Evolutionary conservation across 352 stramenopile species (phyloP), one percentile per base, ranked within the genome.

Genomic region (Elongisporangium prolatum): DNA sequence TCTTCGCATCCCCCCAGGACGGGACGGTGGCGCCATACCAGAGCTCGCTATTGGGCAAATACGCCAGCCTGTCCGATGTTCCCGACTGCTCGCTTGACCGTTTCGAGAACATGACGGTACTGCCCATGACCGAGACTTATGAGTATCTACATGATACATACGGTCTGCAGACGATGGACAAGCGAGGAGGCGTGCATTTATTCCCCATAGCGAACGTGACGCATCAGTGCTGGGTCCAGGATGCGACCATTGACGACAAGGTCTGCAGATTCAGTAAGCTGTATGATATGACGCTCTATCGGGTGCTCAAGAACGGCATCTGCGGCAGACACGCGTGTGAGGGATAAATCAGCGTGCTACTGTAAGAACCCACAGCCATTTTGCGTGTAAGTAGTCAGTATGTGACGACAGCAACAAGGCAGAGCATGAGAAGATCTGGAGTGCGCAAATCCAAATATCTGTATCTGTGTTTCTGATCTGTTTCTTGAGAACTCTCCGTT

Each of bases 21-120:
- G 64, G 69, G 14, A 49, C 67, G 37, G 66, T 82, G 40, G 67
- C 72, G 49, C 72, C 72, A 44, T 85, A 68, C 70, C 65, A 82
- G 59, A 66, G 53, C 22, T 71, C 56, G 49, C 63, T 80, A 21
- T 60, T 80, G 25, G 72, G 72, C 6, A 64, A 64, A 52, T 85
- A 82, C 64, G 67, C 61, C 38, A 65, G 65, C 2, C 67, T 86
- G 0, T 52, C 52, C 0, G 28, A 40, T 13, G 28, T 40, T 1
- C 28, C 28, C 1, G 28, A 13, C 28, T 40, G 28, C 28, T 40
- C 28, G 28, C 4, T 40, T 1, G 28, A 40, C 9, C 28, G 28
- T 8, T 80, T 69, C 44, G 60, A 54, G 17, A 68, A 68, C 20
- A 28, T 87, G 17, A 62, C 60, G 2, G 37, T 84, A 2, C 54